Percentiles rank a stretch among this genome's conserved stretches.
Evolutionary conservation across 1,284 basidiomycete species (phyloP).

Genomic region (Ceratobasidium sp.): DNA sequence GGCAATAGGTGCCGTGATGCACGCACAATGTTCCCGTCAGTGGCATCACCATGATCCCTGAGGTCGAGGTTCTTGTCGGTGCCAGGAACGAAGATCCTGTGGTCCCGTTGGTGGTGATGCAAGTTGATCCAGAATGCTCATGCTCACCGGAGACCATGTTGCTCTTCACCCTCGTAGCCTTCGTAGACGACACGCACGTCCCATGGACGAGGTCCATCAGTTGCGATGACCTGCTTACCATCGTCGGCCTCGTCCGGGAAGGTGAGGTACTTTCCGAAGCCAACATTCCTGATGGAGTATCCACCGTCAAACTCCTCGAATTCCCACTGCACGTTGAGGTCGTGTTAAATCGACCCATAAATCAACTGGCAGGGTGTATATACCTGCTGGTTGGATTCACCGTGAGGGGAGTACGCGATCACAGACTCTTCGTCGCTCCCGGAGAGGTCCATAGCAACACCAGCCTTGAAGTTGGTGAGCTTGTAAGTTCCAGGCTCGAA

Average conservation of each 20-base stretch:
- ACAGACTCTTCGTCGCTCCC: conserved; percentile 22
- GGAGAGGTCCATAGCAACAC: conserved; percentile 31
- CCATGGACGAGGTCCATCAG: conserved; percentile 24
- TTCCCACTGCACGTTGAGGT: conserved; percentile 13
- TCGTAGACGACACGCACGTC: conserved; percentile 35
- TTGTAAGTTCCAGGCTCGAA: conserved; percentile 18
- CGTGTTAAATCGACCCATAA: conserved; percentile 1
- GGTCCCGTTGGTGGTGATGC: background rate
- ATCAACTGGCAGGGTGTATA: background rate
- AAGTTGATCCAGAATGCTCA: background rate
- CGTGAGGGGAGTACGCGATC: conserved; percentile 15
- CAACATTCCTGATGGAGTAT: conserved; percentile 17
- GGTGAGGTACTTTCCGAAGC: conserved; percentile 10
- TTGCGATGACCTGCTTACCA: conserved; percentile 39
- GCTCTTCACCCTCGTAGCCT: too few species aligned
- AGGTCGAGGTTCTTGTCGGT: conserved; percentile 35
- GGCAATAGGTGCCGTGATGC: background rate
- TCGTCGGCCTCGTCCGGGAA: conserved; percentile 38
- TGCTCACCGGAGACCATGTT: conserved; percentile 29
- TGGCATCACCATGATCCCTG: conserved; percentile 37
- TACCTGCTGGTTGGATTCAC: conserved; percentile 39
- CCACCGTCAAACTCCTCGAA: conserved; percentile 6
- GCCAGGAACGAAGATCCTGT: conserved; percentile 35
- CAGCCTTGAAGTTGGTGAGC: conserved; percentile 35
- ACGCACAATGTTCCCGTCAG: conserved; percentile 31